Evolutionary conservation across 495 filamentous ascomycete species (phyloP).

Genomic region (Chlorociboria aeruginascens): DNA sequence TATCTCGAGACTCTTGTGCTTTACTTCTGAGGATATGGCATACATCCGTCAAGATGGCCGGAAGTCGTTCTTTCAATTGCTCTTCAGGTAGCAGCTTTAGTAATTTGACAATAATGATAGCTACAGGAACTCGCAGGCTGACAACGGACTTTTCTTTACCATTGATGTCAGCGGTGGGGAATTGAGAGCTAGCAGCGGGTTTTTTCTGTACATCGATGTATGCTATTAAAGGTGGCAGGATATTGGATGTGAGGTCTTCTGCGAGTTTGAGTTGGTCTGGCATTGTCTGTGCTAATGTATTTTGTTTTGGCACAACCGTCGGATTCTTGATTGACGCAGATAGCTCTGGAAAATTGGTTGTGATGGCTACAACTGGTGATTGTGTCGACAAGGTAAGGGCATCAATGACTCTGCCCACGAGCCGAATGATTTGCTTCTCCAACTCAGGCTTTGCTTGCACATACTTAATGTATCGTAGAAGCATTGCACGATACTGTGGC

Average conservation of each 20-base stretch:
- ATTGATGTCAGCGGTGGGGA: conserved; percentile 77
- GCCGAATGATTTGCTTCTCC: conserved; percentile 73
- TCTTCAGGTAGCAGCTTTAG: conserved; percentile 64
- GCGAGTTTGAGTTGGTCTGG: conserved; percentile 59
- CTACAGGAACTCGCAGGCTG: conserved; percentile 78
- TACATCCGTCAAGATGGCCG: conserved; percentile 77
- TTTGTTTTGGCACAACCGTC: conserved; percentile 21
- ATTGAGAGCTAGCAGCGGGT: conserved; percentile 77
- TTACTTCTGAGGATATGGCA: conserved; percentile 85
- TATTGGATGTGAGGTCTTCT: conserved; percentile 57
- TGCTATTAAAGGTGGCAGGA: conserved; percentile 61
- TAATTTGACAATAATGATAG: conserved; percentile 75
- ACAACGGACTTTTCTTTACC: conserved; percentile 65
- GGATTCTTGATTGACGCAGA: background rate
- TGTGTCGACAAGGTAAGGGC: conserved; percentile 45
- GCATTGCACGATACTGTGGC: conserved; percentile 76
- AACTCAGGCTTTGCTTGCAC: conserved; percentile 69
- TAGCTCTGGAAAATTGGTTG: background rate
- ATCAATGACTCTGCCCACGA: conserved; percentile 72
- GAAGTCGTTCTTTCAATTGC: conserved; percentile 59
- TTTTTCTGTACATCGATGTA: conserved; percentile 94
- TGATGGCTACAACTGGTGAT: background rate
- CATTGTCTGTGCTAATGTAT: conserved; percentile 47
- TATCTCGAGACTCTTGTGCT: conserved; percentile 77
- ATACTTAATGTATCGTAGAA: conserved; percentile 69